Evolutionary conservation across 352 stramenopile species (phyloP).

Genomic region (Albugo laibachii): DNA sequence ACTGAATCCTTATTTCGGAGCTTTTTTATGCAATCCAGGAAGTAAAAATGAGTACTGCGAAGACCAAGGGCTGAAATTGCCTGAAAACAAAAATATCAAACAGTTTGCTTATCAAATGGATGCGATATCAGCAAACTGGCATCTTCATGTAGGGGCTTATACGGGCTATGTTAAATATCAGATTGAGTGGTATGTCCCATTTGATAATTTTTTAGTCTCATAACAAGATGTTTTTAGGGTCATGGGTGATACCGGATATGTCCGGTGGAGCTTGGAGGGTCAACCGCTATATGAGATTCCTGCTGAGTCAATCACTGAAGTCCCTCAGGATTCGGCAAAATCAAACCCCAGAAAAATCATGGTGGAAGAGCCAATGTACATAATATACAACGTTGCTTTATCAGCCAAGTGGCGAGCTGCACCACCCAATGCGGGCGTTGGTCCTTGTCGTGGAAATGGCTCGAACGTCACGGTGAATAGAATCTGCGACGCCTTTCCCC

Average conservation of each 20-base stretch:
- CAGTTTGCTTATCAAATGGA: constrained; percentile 64
- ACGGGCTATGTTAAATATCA: constrained; percentile 39
- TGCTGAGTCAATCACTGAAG: constrained; percentile 22
- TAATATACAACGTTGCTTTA: constrained; percentile 88
- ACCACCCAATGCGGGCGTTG: constrained; percentile 21
- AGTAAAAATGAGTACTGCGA: constrained; percentile 19
- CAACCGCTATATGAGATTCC: constrained; percentile 39
- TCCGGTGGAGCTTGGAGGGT: constrained; percentile 45
- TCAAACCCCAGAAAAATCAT: constrained; percentile 39
- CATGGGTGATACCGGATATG: constrained; percentile 34
- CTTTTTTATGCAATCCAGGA: constrained; percentile 15
- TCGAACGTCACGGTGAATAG: constrained; percentile 13
- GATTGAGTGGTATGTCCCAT: constrained; percentile 20
- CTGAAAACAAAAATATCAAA: constrained; percentile 30
- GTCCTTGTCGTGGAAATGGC: constrained; percentile 28
- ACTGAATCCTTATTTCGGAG: constrained; percentile 13
- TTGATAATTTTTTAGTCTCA: neutral
- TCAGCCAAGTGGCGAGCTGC: constrained; percentile 69
- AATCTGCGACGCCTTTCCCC: constrained; percentile 49
- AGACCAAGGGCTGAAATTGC: constrained; percentile 17
- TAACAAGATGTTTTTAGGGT: constrained; percentile 5
- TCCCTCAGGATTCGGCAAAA: constrained; percentile 21
- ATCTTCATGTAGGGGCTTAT: constrained; percentile 33
- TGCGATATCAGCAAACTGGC: constrained; percentile 55
- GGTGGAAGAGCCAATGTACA: constrained; percentile 82